Evolutionary conservation across 2,329 filamentous ascomycete species (phyloP).

Genomic region (Penicillium sp.): DNA sequence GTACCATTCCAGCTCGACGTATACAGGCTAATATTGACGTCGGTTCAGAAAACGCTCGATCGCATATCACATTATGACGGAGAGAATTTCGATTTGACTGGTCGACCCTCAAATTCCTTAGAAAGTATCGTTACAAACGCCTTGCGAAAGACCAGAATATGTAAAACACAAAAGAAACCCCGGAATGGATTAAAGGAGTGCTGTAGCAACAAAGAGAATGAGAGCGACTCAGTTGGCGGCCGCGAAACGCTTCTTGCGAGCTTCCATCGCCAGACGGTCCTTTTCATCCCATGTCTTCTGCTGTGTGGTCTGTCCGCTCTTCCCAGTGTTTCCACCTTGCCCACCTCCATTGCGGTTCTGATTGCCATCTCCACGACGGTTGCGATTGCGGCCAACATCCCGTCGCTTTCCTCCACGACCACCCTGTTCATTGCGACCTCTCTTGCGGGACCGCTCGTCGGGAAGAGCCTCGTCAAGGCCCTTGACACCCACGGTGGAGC

Average conservation of each 20-base stretch:
- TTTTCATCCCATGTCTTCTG: conserved; percentile 39
- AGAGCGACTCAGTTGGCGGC: conserved; percentile 28
- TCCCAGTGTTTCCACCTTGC: conserved; percentile 22
- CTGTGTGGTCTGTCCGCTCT: conserved; percentile 12
- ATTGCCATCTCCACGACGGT: conserved; percentile 27
- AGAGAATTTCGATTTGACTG: conserved; percentile 12
- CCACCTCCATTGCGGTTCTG: conserved; percentile 23
- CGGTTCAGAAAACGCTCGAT: neutral
- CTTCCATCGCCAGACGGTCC: conserved; percentile 48
- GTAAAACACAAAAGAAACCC: conserved; percentile 12
- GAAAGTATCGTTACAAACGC: conserved; percentile 28
- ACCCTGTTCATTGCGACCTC: conserved; percentile 42
- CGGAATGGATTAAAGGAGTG: neutral
- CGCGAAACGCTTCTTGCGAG: conserved; percentile 52
- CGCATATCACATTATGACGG: neutral
- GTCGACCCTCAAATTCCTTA: conserved; percentile 19
- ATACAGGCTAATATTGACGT: neutral
- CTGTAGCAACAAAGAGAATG: neutral
- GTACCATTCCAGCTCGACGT: neutral
- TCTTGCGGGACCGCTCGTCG: conserved; percentile 44
- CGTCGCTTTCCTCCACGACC: conserved; percentile 47
- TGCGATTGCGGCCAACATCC: conserved; percentile 38
- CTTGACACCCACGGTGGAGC: conserved; percentile 35
- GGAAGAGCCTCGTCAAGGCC: conserved; percentile 51
- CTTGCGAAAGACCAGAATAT: conserved; percentile 21